Conservation (phyloP, 495 filamentous ascomycete species). For the Staphylotrichum tortipilum region DNA sequence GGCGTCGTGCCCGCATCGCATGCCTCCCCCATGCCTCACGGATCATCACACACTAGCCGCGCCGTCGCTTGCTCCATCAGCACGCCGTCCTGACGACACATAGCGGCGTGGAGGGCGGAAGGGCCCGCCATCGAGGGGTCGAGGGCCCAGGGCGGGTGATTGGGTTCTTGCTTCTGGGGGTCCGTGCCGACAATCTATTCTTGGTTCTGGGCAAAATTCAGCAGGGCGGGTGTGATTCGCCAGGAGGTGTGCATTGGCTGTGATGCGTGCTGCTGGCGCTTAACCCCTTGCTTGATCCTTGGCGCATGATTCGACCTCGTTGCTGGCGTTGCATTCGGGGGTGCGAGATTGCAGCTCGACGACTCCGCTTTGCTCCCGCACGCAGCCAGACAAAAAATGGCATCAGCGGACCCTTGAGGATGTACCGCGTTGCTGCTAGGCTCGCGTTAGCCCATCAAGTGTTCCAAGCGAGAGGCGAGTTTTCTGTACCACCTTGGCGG, state of each 20-base stretch:
- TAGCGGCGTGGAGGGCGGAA: too few species aligned
- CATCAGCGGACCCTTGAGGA: too few species aligned
- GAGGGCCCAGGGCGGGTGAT: too few species aligned
- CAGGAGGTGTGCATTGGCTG: constrained; percentile 13
- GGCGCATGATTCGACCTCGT: constrained; percentile 25
- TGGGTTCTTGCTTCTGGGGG: constrained; percentile 10
- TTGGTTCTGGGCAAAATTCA: constrained; percentile 22
- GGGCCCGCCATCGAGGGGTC: too few species aligned
- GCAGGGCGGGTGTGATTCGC: constrained; percentile 16
- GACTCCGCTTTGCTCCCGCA: neutral
- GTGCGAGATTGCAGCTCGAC: neutral
- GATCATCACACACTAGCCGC: too few species aligned
- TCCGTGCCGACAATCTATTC: constrained; percentile 28
- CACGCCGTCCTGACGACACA: too few species aligned
- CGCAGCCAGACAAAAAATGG: neutral
- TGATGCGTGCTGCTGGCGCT: constrained; percentile 30
- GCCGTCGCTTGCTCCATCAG: too few species aligned
- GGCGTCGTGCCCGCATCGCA: neutral
- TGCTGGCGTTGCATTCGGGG: constrained; percentile 13
- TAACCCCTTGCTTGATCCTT: constrained; percentile 20
- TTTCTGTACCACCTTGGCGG: too few species aligned
- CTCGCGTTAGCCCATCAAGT: too few species aligned
- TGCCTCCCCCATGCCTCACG: neutral
- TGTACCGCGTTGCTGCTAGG: too few species aligned
- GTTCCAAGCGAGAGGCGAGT: too few species aligned